phyloP scores from a whole-genome alignment of 805 yeast genomes.

The Blastobotrys terrestris region DNA sequence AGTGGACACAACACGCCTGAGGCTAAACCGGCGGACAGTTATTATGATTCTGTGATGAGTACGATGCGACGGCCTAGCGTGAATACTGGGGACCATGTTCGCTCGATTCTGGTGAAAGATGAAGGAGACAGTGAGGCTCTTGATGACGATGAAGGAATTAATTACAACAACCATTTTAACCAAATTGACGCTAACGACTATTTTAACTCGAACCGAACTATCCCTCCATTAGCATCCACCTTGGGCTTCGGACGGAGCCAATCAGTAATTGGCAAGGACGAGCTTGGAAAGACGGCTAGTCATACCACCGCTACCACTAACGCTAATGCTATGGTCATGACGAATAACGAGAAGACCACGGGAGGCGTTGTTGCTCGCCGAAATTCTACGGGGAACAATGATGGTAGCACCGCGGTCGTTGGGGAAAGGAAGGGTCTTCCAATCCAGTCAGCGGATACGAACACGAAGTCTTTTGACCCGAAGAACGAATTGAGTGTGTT shows the following conservation, averaged over 20 bases:
- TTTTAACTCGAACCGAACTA: background rate
- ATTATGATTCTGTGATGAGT: constrained; percentile 12
- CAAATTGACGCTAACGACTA: background rate
- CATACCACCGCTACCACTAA: background rate
- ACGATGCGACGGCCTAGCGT: constrained; percentile 19
- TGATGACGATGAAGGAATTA: background rate
- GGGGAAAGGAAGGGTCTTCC: background rate
- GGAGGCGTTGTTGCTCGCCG: constrained; percentile 1
- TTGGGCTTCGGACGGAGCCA: constrained; percentile 3
- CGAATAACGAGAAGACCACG: background rate
- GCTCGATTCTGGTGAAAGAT: constrained; percentile 12
- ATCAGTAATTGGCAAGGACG: background rate
- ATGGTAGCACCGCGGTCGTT: background rate
- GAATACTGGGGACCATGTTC: constrained; percentile 21
- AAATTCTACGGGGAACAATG: background rate
- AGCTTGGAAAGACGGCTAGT: background rate
- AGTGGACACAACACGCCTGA: background rate
- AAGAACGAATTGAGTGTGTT: constrained; percentile 12
- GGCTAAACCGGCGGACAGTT: constrained; percentile 16
- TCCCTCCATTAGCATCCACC: background rate
- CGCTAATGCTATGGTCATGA: background rate
- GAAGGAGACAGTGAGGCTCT: constrained; percentile 6
- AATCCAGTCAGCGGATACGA: background rate
- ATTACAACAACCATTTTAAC: background rate
- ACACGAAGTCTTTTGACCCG: constrained; percentile 12